A percentile compares a stretch with the other conserved stretches of the same genome.
Evolutionary conservation across 2,329 filamentous ascomycete genomes (phyloP).

Genomic region (Aspergillus candidus): DNA sequence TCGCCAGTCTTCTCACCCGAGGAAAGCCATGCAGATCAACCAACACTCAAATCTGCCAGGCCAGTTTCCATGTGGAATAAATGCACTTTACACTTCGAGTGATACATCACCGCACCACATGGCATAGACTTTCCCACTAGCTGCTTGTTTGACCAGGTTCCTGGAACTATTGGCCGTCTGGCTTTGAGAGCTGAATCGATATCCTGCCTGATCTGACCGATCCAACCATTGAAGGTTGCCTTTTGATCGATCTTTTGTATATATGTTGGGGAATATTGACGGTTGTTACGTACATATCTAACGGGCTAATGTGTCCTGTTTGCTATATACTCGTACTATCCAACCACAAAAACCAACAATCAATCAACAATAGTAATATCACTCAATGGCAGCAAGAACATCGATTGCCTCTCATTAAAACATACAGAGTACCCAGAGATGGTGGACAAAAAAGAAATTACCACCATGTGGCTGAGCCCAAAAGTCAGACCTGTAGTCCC

Average conservation of each 20-base stretch:
- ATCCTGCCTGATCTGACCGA: slow-evolving; percentile 3
- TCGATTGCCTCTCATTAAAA: background rate
- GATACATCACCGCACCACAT: slow-evolving; percentile 9
- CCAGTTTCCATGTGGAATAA: background rate
- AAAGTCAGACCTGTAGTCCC: background rate
- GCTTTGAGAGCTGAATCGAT: slow-evolving; percentile 9
- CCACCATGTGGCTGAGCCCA: slow-evolving; percentile 7
- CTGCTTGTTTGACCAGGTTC: background rate
- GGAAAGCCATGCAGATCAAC: slow-evolving; percentile 17
- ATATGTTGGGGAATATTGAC: too few relatives aligned
- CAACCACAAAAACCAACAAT: background rate
- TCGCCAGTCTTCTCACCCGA: slow-evolving; percentile 2
- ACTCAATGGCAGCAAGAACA: background rate
- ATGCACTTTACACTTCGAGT: background rate
- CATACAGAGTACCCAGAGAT: background rate
- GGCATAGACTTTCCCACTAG: slow-evolving; percentile 8
- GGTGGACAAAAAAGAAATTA: slow-evolving; percentile 4
- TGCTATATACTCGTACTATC: background rate
- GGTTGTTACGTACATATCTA: too few relatives aligned
- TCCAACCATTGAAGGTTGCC: slow-evolving; percentile 1
- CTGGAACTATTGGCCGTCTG: slow-evolving; percentile 9
- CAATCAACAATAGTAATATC: background rate
- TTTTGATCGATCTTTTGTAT: background rate
- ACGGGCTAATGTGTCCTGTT: too few relatives aligned
- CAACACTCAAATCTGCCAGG: background rate